A percentile compares a stretch with the other conserved stretches of the same genome.
Conservation (phyloP, 352 stramenopile species). For the Halophytophthora polymorphica region DNA sequence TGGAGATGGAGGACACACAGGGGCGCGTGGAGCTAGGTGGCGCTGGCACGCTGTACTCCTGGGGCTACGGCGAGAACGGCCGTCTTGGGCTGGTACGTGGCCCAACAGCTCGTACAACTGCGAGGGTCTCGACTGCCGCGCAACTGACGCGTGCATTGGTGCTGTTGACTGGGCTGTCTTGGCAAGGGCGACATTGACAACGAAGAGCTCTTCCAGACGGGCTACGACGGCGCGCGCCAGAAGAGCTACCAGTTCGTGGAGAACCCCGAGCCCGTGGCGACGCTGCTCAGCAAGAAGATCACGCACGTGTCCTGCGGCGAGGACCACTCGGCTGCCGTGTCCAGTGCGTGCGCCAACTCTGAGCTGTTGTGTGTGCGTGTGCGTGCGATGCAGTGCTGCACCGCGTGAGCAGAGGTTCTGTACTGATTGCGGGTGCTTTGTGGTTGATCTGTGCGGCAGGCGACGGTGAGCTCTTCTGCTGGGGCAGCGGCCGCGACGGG, state of each 20-base stretch:
- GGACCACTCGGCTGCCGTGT: slow-evolving; percentile 62
- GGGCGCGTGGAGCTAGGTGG: slow-evolving; percentile 38
- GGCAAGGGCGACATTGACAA: slow-evolving; percentile 64
- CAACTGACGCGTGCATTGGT: slow-evolving; percentile 2
- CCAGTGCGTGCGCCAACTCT: slow-evolving; percentile 28
- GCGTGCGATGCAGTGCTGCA: no score
- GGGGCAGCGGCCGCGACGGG: slow-evolving; percentile 59
- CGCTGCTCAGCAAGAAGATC: slow-evolving; percentile 48
- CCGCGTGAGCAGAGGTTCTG: no score
- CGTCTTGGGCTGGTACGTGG: slow-evolving; percentile 53
- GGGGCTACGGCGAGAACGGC: slow-evolving; percentile 65
- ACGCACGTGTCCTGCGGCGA: slow-evolving; percentile 55
- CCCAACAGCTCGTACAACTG: background rate
- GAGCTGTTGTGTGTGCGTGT: no score
- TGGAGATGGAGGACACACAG: slow-evolving; percentile 42
- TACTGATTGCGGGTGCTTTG: background rate
- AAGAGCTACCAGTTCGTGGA: slow-evolving; percentile 65
- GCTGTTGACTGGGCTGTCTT: background rate
- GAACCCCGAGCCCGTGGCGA: slow-evolving; percentile 40
- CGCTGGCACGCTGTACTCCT: slow-evolving; percentile 58
- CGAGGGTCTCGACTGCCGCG: background rate
- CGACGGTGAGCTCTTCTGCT: slow-evolving; percentile 65
- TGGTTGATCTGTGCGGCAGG: slow-evolving; percentile 15
- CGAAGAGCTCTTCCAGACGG: slow-evolving; percentile 56
- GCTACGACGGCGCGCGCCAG: slow-evolving; percentile 63